These are phyloP conservation scores for Adansonia rubrostipa DNA, from an alignment of 441 rosid species.

Conservation along the genomic window DNA sequence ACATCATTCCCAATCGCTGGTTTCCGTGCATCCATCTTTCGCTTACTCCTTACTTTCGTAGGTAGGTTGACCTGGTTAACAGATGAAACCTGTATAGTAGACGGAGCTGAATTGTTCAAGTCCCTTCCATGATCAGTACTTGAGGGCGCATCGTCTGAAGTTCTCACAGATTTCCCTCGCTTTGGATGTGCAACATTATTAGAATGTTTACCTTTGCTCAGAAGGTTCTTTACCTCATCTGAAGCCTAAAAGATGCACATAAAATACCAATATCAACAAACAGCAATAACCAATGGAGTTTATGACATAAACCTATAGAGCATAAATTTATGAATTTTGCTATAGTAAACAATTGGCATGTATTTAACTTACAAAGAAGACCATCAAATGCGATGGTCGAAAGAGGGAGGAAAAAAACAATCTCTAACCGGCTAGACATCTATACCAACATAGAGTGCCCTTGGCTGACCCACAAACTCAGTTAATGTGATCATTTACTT, in stretches of 20 bases:
- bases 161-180: slow-evolving; percentile 48
- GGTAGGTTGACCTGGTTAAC: slow-evolving; percentile 50
- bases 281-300: slow-evolving; percentile 19
- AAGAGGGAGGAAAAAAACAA: background rate
- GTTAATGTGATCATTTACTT: slow-evolving; percentile 6
- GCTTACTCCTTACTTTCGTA: slow-evolving; percentile 56
- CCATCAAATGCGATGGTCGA: background rate
- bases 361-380: background rate
- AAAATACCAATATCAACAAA: slow-evolving; percentile 17
- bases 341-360: background rate
- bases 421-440: background rate
- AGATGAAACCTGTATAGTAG: slow-evolving; percentile 37
- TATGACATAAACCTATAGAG: background rate
- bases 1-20: slow-evolving; percentile 42
- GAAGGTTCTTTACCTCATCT: slow-evolving; percentile 48
- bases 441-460: slow-evolving; percentile 14
- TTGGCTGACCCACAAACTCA: background rate
- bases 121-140: slow-evolving; percentile 45
- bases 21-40: slow-evolving; percentile 52
- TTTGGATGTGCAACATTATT: slow-evolving; percentile 44
- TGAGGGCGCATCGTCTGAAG: slow-evolving; percentile 42
- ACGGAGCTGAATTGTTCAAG: slow-evolving; percentile 44
- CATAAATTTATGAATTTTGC: background rate
- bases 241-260: slow-evolving; percentile 47
- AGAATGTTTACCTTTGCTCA: slow-evolving; percentile 58